Percentiles rank a stretch among this genome's conserved stretches.
phyloP scores from a whole-genome alignment of 2,329 filamentous ascomycete species.

The Penicillium palitans region DNA sequence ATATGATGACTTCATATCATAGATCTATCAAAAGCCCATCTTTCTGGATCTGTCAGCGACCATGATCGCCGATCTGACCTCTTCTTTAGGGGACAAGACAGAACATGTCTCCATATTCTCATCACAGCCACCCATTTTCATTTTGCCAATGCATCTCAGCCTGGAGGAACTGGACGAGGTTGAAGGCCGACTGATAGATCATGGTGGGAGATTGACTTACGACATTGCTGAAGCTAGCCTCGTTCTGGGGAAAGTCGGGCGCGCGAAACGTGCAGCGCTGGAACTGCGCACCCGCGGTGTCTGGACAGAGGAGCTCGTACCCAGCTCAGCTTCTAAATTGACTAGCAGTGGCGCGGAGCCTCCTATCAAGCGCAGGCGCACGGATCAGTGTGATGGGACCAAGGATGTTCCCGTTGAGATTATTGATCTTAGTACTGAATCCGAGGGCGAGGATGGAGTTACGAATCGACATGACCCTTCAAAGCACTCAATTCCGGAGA shows the following conservation, averaged over 20 bases:
- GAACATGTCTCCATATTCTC: conserved; percentile 30
- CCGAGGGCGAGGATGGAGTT: conserved; percentile 30
- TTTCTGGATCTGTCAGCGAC: background rate
- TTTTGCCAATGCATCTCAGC: conserved; percentile 70
- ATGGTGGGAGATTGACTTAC: conserved; percentile 63
- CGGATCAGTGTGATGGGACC: background rate
- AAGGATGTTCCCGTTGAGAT: conserved; percentile 13
- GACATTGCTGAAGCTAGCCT: conserved; percentile 71
- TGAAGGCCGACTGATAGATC: conserved; percentile 61
- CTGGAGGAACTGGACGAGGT: conserved; percentile 62
- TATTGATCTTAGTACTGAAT: conserved; percentile 35
- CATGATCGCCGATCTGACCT: background rate
- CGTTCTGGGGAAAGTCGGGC: conserved; percentile 71
- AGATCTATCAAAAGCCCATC: background rate
- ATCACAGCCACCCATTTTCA: conserved; percentile 64
- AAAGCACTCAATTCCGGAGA: conserved; percentile 10
- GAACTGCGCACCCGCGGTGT: conserved; percentile 72
- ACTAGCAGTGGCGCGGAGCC: conserved; percentile 8
- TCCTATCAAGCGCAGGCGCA: conserved; percentile 32
- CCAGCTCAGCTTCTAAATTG: background rate
- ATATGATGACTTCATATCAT: background rate
- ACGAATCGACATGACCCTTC: conserved; percentile 14
- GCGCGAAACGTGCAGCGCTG: conserved; percentile 69
- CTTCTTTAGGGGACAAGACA: background rate
- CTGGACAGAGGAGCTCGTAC: conserved; percentile 42